Evolutionary conservation across 2,329 filamentous ascomycete genomes (phyloP), one percentile per base, ranked within the genome.

Genomic region (Aspergillus vadensis): DNA sequence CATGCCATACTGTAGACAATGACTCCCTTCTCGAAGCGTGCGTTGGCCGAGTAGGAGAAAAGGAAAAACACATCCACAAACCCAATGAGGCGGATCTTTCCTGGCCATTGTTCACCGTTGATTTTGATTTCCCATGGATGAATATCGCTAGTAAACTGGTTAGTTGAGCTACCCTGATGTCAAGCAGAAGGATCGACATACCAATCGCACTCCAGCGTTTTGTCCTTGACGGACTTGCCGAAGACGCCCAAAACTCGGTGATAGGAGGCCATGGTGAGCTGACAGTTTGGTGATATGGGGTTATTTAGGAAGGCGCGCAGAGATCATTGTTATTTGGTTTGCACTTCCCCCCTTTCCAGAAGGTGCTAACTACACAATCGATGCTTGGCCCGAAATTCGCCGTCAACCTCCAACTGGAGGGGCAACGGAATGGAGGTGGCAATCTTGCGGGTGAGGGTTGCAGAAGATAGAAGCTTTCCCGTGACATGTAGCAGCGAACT

Each of bases 11-110:
- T 63, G 51, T 63, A 63, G 27, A 63, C 50, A 17, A 63, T 60
- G 32, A 63, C 56, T 3, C 61, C 61, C n/a, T 57, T 48, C 44
- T 63, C 61, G 41, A 63, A 63, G 5, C 61, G 27, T 12, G 48
- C 54, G 27, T 58, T 60, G 49, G 61, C 58, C 7, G 61, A 63
- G 55, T 63, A 63, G 14, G 61, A 60, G 50, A 63, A 52, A 15
- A 63, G 38, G 30, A 63, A 63, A 32, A 63, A 63, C 8, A 60
- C 61, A 15, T 63, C 61, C 9, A 63, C 44, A n/a, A 63, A 63
- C 5, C 58, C 61, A 30, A 63, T 52, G 3, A 63, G 55, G 9
- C 61, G 61, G 41, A 63, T 63, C 21, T 60, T 63, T 10, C 58
- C 61, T 5, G 55, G 30, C 61, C 61, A 63, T 58, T 61, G 61